Evolutionary conservation across 2,329 filamentous ascomycete genomes (phyloP), one percentile per base, ranked within the genome.

Genomic region (Colletotrichum camelliae): DNA sequence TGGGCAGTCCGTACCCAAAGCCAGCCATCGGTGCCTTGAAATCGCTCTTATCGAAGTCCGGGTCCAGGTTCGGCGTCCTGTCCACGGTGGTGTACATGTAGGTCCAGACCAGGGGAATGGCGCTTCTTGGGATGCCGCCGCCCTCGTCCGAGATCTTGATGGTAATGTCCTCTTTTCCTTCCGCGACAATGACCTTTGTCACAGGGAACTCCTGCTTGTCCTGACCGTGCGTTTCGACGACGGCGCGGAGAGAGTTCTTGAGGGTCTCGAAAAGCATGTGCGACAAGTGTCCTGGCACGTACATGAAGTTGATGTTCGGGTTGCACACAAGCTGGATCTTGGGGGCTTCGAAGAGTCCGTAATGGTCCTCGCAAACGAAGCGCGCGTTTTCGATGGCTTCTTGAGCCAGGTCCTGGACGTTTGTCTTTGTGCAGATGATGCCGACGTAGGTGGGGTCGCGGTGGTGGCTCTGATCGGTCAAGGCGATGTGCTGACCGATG

Each of bases 51-150:
- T 99, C 96, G 84, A 98, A 99, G 84, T 98, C 96, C 1, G 97
- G 97, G 82, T 99, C 97, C 77, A 99, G 88, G 82, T 93, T 98
- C 16, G 97, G 97, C 27, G 97, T 98, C 80, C 96, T 93, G 84
- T 98, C 97, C 78, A 99, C 97, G 3, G 97, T 99, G 43, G 97
- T 99, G 85, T 99, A 99, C 97, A 98, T 99, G 85, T 99, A 99
- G 15, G 97, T 99, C 97, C 97, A 99, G n/a, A 98, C 97, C 16
- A 99, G 90, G 7, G 97, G 97, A 78, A 99, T 98, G 68, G 95
- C 92, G 80, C 94, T 97, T 81, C 97, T 90, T 1, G 97, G 96
- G 69, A 99, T 98, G 77, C 97, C 97, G 78, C 97, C 97, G 75
- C 97, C 97, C 86, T 99, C 97, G 84, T 99, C 97, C 6, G 94